Conservation (phyloP, 495 filamentous ascomycete species). For the Aspergillus coremiiformis region DNA sequence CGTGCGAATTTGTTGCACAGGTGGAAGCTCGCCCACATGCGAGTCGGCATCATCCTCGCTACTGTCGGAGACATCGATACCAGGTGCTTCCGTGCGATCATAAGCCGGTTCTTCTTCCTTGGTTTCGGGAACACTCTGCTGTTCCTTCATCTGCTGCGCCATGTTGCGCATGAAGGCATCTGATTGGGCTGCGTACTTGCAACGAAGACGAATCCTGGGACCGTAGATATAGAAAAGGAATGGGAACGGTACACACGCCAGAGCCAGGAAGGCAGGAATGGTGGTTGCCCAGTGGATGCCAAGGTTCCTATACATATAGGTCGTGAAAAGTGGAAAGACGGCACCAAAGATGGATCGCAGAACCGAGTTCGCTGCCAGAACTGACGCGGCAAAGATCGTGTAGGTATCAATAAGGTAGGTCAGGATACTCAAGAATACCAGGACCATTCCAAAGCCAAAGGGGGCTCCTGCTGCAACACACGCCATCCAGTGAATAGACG, state of each 20-base stretch:
- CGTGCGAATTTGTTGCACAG: constrained; percentile 25
- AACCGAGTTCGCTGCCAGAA: constrained; percentile 70
- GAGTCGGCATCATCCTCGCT: constrained; percentile 20
- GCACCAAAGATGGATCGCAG: constrained; percentile 65
- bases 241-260: constrained; percentile 71
- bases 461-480: constrained; percentile 57
- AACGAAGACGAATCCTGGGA: constrained; percentile 52
- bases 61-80: constrained; percentile 19
- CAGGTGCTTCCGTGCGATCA: constrained; percentile 39
- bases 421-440: constrained; percentile 68
- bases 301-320: constrained; percentile 64
- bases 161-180: constrained; percentile 42
- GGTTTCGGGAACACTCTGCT: constrained; percentile 3
- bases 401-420: constrained; percentile 79
- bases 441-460: constrained; percentile 68
- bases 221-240: constrained; percentile 79
- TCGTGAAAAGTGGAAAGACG: constrained; percentile 81
- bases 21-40: constrained; percentile 12
- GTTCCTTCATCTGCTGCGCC: constrained; percentile 22
- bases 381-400: constrained; percentile 74
- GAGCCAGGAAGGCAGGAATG: constrained; percentile 68
- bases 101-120: constrained; percentile 9
- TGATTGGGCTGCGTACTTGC: constrained; percentile 63
- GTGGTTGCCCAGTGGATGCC: constrained; percentile 77
- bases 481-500: constrained; percentile 61